Evolutionary conservation across 2,329 filamentous ascomycete genomes (phyloP), one percentile per base, ranked within the genome.

Genomic region (Ophiostoma populinum): DNA sequence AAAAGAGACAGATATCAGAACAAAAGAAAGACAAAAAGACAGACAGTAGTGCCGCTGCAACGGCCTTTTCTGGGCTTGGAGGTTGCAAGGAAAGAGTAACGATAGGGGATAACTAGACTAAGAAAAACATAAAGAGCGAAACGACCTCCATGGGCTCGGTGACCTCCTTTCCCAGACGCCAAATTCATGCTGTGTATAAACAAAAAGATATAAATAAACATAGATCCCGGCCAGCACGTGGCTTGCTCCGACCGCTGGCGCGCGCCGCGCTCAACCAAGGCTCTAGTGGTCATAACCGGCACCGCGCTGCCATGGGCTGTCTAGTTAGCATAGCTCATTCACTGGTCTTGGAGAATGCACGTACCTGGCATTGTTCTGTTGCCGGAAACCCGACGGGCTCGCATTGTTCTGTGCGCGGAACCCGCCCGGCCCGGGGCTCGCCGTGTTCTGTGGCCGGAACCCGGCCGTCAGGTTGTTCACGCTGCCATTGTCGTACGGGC

Each of bases 231-330:
- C n/a, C n/a, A n/a, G n/a, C n/a, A n/a, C n/a, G n/a, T n/a, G n/a
- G n/a, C n/a, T n/a, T n/a, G n/a, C n/a, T n/a, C n/a, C n/a, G n/a
- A n/a, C n/a, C n/a, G n/a, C n/a, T n/a, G n/a, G n/a, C n/a, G n/a
- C n/a, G n/a, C n/a, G n/a, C n/a, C n/a, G n/a, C n/a, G n/a, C n/a
- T n/a, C n/a, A n/a, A n/a, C n/a, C n/a, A n/a, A n/a, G n/a, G n/a
- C 9, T 40, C 39, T 45, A 43, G 34, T 45, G 39, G 31, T 69
- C 65, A 48, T 69, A 69, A 42, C 65, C 65, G 36, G 65, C 65
- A 45, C 65, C 65, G 45, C 64, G 61, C 53, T 69, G 64, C 65
- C 65, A 69, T 42, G 63, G 63, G 51, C 63, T 68, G 10, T 10
- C 15, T 29, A 6, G 15, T 12, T 18, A 9, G n/a, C 30, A 10